A percentile compares a stretch with the other conserved stretches of the same genome.
These are phyloP conservation scores for Acanthamoeba quina DNA, from an alignment of 208 protist species.

Conservation along the genomic window DNA sequence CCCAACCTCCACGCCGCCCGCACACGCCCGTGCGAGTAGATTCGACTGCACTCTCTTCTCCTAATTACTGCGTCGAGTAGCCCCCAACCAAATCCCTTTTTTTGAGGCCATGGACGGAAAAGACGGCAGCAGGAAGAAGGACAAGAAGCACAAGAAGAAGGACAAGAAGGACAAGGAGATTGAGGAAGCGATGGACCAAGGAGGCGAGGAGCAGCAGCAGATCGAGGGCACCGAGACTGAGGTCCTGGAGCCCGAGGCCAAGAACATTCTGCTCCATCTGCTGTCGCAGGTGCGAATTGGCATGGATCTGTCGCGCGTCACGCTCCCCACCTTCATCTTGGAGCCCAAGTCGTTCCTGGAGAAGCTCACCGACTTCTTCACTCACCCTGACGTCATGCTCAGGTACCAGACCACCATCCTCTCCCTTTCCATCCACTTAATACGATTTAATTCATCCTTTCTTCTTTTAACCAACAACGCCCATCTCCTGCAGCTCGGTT, in stretches of 20 bases:
- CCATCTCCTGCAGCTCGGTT: slow-evolving; percentile 62
- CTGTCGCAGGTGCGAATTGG: slow-evolving; percentile 66
- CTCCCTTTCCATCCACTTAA: not conserved
- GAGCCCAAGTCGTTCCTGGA: slow-evolving; percentile 94
- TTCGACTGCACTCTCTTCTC: not conserved
- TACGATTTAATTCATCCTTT: not conserved
- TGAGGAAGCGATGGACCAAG: slow-evolving; percentile 38
- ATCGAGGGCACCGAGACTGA: slow-evolving; percentile 48
- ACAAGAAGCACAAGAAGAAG: slow-evolving; percentile 51
- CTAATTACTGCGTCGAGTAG: not conserved
- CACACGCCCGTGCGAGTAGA: not conserved
- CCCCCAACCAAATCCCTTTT: no score
- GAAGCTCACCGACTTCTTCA: slow-evolving; percentile 86
- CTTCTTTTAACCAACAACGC: slow-evolving; percentile 52
- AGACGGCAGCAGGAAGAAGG: slow-evolving; percentile 63
- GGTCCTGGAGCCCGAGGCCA: slow-evolving; percentile 64
- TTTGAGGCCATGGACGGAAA: slow-evolving; percentile 13
- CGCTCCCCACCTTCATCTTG: slow-evolving; percentile 93
- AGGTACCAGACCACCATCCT: not conserved
- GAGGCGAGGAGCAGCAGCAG: slow-evolving; percentile 31
- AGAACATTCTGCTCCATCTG: slow-evolving; percentile 63
- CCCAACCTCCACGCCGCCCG: not conserved
- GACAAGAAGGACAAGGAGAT: slow-evolving; percentile 63
- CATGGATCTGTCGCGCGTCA: slow-evolving; percentile 81
- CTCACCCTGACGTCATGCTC: slow-evolving; percentile 79